Evolutionary conservation across 208 protist species (phyloP), one percentile per base, ranked within the genome.

Genomic region (Strigomonas culicis): DNA sequence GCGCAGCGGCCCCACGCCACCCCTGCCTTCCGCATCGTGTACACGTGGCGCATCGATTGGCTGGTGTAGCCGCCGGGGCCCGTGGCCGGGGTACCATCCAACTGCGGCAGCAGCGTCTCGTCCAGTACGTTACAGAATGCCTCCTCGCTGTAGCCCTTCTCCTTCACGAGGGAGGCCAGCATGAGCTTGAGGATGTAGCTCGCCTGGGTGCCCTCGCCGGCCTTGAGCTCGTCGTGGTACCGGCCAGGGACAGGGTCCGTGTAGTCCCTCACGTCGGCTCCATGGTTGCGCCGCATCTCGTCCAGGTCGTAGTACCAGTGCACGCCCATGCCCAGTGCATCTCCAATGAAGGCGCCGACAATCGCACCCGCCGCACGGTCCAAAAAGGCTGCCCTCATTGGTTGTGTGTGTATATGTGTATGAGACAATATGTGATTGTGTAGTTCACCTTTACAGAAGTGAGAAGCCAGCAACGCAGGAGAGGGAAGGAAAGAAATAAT

Each of bases 271-370:
- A 79, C 56, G 43, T 52, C 74, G 15, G 58, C 64, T 0, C 74
- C 74, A 24, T 74, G 74, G 24, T 69, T 52, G 1, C 50, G 50
- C 46, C 55, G 74, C 68, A 79, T 74, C 34, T 79, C 63, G 0
- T 74, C 68, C 22, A 79, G 63, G 61, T 79, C 64, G 31, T 74
- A 74, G 64, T 79, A 79, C 74, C 74, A 79, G 60, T 74, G 74
- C 30, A 79, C 74, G 13, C 67, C 74, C 67, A 74, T 74, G 4
- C 64, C 74, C 1, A 79, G 63, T 24, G 74, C 74, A 47, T 72
- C 63, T 0, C 68, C 64, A 13, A 79, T 62, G 50, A 79, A 78
- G 31, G 66, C 66, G 36, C 72, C 72, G 0, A 78, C 57, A 7
- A 78, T 47, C n/a, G 72, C 66, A 15, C 72, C 72, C 34, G 70